Evolutionary conservation across 495 filamentous ascomycete species (phyloP).

Genomic region (Hapsidospora chrysogenum): DNA sequence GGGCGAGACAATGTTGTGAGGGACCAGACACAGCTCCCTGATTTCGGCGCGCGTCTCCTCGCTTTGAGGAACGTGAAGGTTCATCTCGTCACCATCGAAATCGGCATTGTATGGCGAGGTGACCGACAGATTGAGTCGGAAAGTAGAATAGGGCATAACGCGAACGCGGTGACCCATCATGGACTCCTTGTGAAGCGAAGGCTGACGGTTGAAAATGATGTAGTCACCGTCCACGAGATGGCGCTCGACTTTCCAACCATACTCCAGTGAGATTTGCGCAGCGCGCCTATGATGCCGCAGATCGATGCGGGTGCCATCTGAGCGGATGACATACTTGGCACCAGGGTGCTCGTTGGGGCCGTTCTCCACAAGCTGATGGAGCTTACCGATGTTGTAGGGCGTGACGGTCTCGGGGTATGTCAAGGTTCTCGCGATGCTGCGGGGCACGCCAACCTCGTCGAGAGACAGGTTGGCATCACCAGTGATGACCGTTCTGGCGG

Average conservation of each 20-base stretch:
- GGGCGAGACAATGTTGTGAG: slow-evolving; percentile 91
- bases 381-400: slow-evolving; percentile 87
- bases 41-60: slow-evolving; percentile 93
- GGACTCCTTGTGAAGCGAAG: slow-evolving; percentile 96
- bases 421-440: slow-evolving; percentile 71
- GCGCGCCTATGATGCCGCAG: slow-evolving; percentile 78
- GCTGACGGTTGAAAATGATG: slow-evolving; percentile 98
- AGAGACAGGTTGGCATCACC: slow-evolving; percentile 92
- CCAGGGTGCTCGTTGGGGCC: slow-evolving; percentile 90
- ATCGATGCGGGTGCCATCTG: slow-evolving; percentile 85
- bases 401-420: slow-evolving; percentile 97
- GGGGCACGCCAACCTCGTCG: slow-evolving; percentile 90
- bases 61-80: slow-evolving; percentile 92
- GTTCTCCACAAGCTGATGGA: slow-evolving; percentile 76
- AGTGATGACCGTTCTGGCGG: slow-evolving; percentile 96
- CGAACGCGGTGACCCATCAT: slow-evolving; percentile 99
- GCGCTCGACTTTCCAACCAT: slow-evolving; percentile 96
- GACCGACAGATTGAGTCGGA: slow-evolving; percentile 90
- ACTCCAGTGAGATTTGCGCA: slow-evolving; percentile 66
- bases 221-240: slow-evolving; percentile 91
- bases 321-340: slow-evolving; percentile 85
- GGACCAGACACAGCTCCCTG: slow-evolving; percentile 85
- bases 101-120: slow-evolving; percentile 98
- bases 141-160: slow-evolving; percentile 98
- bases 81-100: slow-evolving; percentile 99